These are phyloP conservation scores for Populus davidiana DNA, from an alignment of 345 rosid genomes.

Conservation along the genomic window DNA sequence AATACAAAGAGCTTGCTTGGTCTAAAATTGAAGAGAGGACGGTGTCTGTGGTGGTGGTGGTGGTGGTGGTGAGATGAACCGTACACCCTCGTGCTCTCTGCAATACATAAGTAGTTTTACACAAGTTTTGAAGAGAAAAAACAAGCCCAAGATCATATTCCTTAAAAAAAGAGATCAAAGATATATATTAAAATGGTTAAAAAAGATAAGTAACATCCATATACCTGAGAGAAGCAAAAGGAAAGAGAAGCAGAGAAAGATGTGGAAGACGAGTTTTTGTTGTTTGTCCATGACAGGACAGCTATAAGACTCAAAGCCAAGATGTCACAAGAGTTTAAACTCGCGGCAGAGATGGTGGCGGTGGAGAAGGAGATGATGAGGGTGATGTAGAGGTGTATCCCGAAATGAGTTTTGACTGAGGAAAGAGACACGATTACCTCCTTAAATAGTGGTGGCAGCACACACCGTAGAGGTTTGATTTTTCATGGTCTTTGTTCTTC, in stretches of 20 bases:
- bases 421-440: too few species aligned
- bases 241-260: neutral
- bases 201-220: neutral
- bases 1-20: conserved; percentile 57
- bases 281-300: neutral
- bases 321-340: neutral
- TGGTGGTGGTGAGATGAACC: neutral
- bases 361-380: too few species aligned
- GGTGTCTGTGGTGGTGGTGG: neutral
- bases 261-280: neutral
- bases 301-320: neutral
- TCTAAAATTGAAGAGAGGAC: conserved; percentile 1
- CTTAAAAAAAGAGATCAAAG: neutral
- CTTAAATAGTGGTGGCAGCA: too few species aligned
- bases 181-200: neutral
- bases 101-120: too few species aligned
- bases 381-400: too few species aligned
- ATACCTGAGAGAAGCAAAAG: conserved; percentile 7
- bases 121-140: neutral
- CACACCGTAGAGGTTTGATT: too few species aligned
- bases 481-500: too few species aligned
- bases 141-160: too few species aligned
- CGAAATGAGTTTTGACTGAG: too few species aligned
- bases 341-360: neutral
- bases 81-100: neutral